Evolutionary conservation across 148 eudicot species (phyloP).

Genomic region (Chenopodium berlandieri): DNA sequence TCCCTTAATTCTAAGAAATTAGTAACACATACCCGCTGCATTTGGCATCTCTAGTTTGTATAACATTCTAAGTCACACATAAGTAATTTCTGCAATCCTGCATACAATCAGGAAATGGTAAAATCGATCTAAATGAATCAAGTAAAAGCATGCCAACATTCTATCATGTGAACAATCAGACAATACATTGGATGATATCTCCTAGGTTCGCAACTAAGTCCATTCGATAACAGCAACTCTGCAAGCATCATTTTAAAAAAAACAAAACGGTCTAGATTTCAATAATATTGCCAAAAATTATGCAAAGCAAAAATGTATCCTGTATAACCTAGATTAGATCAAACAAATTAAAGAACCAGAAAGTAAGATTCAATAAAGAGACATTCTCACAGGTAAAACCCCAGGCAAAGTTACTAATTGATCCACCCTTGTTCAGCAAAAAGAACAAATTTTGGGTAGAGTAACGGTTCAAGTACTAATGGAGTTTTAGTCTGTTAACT

Average conservation of each 20-base stretch:
- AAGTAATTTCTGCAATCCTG: background rate
- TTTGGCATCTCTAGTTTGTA: too few species aligned
- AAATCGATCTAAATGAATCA: background rate
- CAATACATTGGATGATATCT: background rate
- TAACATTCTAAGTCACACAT: background rate
- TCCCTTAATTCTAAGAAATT: too few species aligned
- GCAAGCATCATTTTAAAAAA: background rate
- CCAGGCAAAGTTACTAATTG: too few species aligned
- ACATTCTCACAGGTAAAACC: too few species aligned
- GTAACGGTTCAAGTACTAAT: too few species aligned
- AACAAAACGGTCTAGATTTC: background rate
- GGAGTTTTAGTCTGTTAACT: too few species aligned
- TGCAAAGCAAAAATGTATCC: background rate
- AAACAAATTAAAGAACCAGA: background rate
- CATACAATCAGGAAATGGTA: background rate
- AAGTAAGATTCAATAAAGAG: too few species aligned
- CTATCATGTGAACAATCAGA: background rate
- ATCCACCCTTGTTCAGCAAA: too few species aligned
- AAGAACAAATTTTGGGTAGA: too few species aligned
- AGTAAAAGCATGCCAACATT: background rate
- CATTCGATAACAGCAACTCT: background rate
- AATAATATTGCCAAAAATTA: background rate
- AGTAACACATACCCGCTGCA: too few species aligned
- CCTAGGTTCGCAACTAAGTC: background rate
- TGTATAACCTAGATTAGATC: background rate